These are phyloP conservation scores for Aschersonia sp. DNA, from an alignment of 2,329 filamentous ascomycete genomes.

Conservation along the genomic window DNA sequence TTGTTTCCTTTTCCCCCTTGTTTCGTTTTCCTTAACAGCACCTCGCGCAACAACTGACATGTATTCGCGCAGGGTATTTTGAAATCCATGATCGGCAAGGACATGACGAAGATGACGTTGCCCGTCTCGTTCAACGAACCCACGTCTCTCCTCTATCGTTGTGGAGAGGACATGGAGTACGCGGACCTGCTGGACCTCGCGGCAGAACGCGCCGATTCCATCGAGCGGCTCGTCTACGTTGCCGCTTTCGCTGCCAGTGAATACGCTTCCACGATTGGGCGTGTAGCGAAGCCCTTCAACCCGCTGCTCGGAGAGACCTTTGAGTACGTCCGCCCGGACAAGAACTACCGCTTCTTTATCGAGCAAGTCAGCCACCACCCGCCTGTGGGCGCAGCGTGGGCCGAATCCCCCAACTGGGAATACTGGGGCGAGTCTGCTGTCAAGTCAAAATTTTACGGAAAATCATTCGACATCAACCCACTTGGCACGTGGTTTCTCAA, in stretches of 20 bases:
- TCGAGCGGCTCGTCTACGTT: conserved; percentile 86
- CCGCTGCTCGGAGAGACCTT: conserved; percentile 92
- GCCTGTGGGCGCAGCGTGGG: conserved; percentile 82
- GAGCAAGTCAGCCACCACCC: conserved; percentile 98
- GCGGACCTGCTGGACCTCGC: conserved; percentile 82
- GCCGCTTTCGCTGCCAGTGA: conserved; percentile 92
- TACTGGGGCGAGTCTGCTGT: conserved; percentile 95
- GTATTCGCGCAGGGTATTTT: conserved; percentile 58
- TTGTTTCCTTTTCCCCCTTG: conserved; percentile 4
- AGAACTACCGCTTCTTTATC: conserved; percentile 95
- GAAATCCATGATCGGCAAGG: conserved; percentile 99
- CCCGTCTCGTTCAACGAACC: conserved; percentile 98
- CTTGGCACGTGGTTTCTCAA: conserved; percentile 94
- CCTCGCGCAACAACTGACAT: neutral
- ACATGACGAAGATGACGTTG: conserved; percentile 99
- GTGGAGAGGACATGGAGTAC: conserved; percentile 97
- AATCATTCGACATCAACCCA: conserved; percentile 93
- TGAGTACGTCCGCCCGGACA: conserved; percentile 89
- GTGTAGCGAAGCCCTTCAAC: conserved; percentile 97
- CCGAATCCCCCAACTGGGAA: conserved; percentile 86
- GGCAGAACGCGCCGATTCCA: conserved; percentile 70
- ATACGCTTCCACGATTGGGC: conserved; percentile 91
- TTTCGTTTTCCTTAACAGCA: neutral
- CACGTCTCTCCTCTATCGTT: conserved; percentile 85
- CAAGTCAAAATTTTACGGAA: conserved; percentile 93